These are phyloP conservation scores for Trypanosoma mega DNA, from an alignment of 208 protist species.

Conservation along the genomic window DNA sequence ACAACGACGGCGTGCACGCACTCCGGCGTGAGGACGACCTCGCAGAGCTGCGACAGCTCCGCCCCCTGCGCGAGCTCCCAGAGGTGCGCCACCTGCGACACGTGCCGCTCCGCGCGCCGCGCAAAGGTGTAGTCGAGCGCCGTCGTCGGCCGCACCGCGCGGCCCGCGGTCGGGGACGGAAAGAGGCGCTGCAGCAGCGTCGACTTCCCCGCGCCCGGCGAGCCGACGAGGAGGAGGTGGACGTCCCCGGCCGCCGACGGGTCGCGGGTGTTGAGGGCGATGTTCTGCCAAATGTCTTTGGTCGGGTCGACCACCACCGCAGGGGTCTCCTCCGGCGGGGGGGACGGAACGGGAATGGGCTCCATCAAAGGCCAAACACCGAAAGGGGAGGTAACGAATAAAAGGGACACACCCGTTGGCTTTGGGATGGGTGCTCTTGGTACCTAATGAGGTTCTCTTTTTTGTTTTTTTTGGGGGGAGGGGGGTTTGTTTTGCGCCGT, in stretches of 20 bases:
- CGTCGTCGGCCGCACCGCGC: constrained; percentile 74
- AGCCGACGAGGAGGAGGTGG: constrained; percentile 72
- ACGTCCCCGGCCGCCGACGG: constrained; percentile 57
- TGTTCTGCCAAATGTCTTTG: constrained; percentile 90
- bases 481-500: no score
- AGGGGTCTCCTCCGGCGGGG: constrained; percentile 13
- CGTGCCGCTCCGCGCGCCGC: constrained; percentile 72
- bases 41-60: constrained; percentile 75
- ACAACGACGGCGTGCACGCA: constrained; percentile 76
- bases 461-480: no score
- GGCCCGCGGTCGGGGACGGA: constrained; percentile 28
- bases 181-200: constrained; percentile 78
- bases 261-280: constrained; percentile 74
- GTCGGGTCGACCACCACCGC: constrained; percentile 68
- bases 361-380: constrained; percentile 5
- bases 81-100: constrained; percentile 84
- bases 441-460: no score
- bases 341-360: background rate
- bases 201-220: constrained; percentile 75
- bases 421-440: no score
- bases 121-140: constrained; percentile 89
- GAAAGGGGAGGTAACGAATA: constrained; percentile 9
- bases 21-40: constrained; percentile 86
- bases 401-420: no score
- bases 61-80: constrained; percentile 89